Evolutionary conservation across 768 basidiomycete species (phyloP).

Genomic region (Suillus placidus): DNA sequence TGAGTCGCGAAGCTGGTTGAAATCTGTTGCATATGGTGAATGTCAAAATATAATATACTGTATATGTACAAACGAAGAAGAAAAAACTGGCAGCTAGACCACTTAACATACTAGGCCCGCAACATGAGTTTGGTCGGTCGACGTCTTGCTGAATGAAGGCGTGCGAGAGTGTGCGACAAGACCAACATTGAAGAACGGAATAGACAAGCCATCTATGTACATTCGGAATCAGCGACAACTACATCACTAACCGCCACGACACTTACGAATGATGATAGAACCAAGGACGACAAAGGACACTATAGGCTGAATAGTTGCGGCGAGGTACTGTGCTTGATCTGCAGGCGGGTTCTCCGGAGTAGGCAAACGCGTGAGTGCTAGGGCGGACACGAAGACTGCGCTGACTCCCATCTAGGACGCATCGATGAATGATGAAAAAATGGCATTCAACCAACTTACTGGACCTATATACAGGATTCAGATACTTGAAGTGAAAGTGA

Average conservation of each 20-base stretch:
- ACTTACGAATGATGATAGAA: conserved; percentile 82
- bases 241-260: conserved; percentile 2
- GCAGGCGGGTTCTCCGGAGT: conserved; percentile 59
- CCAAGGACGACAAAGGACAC: conserved; percentile 86
- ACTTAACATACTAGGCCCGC: conserved; percentile 46
- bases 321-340: conserved; percentile 71
- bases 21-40: background rate
- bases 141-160: conserved; percentile 46
- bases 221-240: background rate
- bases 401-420: conserved; percentile 81
- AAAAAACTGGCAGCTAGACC: background rate
- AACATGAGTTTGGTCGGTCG: conserved; percentile 37
- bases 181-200: conserved; percentile 64
- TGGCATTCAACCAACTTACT: conserved; percentile 37
- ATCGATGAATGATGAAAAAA: background rate
- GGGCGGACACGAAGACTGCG: conserved; percentile 83
- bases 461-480: conserved; percentile 43
- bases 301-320: conserved; percentile 74
- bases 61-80: background rate
- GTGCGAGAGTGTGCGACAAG: conserved; percentile 48
- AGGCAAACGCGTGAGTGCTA: conserved; percentile 67
- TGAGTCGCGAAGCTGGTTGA: background rate
- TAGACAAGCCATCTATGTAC: conserved; percentile 59
- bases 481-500: conserved; percentile 1
- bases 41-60: background rate